Conservation (phyloP, 345 rosid genomes). For the Kernera saxatilis region DNA sequence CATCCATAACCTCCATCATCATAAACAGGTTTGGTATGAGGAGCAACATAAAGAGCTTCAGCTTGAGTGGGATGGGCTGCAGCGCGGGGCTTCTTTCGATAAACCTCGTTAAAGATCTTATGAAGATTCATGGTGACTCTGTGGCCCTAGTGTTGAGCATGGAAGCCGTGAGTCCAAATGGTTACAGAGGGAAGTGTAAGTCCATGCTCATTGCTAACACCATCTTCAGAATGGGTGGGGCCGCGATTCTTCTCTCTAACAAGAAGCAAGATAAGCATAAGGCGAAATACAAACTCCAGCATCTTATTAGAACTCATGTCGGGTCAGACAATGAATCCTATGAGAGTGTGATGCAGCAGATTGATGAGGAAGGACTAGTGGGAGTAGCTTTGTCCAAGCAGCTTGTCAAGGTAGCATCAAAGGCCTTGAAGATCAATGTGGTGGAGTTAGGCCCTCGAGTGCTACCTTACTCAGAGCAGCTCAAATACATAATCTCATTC, state of each 20-base stretch:
- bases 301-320: conserved; percentile 51
- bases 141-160: conserved; percentile 50
- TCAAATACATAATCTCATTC: conserved; percentile 34
- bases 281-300: conserved; percentile 53
- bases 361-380: conserved; percentile 39
- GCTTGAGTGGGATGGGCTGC: conserved; percentile 61
- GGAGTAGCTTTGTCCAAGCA: conserved; percentile 53
- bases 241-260: conserved; percentile 51
- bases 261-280: conserved; percentile 34
- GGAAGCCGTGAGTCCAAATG: conserved; percentile 50
- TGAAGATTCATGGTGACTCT: conserved; percentile 44
- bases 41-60: conserved; percentile 48
- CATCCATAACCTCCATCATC: conserved; percentile 52
- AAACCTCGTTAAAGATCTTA: conserved; percentile 48
- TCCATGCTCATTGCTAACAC: conserved; percentile 56
- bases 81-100: conserved; percentile 53
- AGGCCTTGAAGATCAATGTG: conserved; percentile 44
- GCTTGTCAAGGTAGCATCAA: conserved; percentile 43
- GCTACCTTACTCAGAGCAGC: conserved; percentile 51
- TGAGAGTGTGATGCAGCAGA: conserved; percentile 39
- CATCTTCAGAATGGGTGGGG: conserved; percentile 60
- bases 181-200: conserved; percentile 39
- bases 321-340: conserved; percentile 48
- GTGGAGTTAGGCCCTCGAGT: conserved; percentile 47
- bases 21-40: conserved; percentile 46